Evolutionary conservation across 1,139 yeast species (phyloP).

Genomic region (Hanseniaspora sp.): DNA sequence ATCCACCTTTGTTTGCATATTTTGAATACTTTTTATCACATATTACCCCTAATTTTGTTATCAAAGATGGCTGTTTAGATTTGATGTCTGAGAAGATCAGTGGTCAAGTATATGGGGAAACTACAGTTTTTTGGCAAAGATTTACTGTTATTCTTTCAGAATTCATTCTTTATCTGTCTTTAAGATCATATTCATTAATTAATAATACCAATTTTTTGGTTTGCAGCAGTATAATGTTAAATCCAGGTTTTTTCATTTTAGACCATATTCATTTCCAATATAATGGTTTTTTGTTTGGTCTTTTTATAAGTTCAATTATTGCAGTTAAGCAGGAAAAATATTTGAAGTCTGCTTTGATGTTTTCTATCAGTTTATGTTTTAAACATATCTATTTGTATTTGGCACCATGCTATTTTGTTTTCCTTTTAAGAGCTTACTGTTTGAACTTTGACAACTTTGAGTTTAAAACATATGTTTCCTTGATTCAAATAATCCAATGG

Average conservation of each 20-base stretch:
- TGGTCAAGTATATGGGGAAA: slow-evolving; percentile 58
- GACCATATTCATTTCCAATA: slow-evolving; percentile 94
- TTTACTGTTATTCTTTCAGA: slow-evolving; percentile 71
- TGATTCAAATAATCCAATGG: slow-evolving; percentile 46
- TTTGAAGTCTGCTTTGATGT: slow-evolving; percentile 59
- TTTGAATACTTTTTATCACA: slow-evolving; percentile 73
- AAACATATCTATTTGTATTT: slow-evolving; percentile 86
- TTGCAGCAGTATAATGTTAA: slow-evolving; percentile 69
- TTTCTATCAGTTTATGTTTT: slow-evolving; percentile 72
- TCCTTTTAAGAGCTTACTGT: slow-evolving; percentile 56
- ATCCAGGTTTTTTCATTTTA: slow-evolving; percentile 79
- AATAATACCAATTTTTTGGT: slow-evolving; percentile 46
- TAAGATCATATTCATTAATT: slow-evolving; percentile 63
- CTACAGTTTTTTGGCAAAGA: slow-evolving; percentile 75
- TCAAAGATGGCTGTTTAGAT: slow-evolving; percentile 66
- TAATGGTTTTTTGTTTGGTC: slow-evolving; percentile 84
- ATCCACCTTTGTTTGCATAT: slow-evolving; percentile 95
- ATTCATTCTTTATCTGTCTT: slow-evolving; percentile 51
- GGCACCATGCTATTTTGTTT: slow-evolving; percentile 89
- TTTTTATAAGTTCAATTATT: slow-evolving; percentile 61
- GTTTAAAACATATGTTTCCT: slow-evolving; percentile 27
- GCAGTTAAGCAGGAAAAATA: slow-evolving; percentile 52
- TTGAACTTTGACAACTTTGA: slow-evolving; percentile 30
- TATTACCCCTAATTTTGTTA: slow-evolving; percentile 55
- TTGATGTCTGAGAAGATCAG: slow-evolving; percentile 36